Conservation (phyloP, 2,329 filamentous ascomycete genomes). For the Raffaelea arxii region DNA sequence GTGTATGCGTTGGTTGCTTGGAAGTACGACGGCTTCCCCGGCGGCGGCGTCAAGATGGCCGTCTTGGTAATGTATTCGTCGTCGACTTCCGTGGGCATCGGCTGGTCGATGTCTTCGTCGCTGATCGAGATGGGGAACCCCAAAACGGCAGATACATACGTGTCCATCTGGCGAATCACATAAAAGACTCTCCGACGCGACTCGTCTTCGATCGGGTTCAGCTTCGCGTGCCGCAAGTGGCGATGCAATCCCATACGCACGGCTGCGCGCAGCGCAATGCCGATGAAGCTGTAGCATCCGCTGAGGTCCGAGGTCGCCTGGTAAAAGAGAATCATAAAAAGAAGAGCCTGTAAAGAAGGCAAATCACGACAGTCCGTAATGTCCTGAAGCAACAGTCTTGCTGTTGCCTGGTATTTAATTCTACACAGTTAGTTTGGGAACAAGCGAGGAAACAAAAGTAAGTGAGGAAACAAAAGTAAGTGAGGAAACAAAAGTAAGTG, state of each 20-base stretch:
- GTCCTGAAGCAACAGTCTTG: conserved; percentile 55
- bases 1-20: conserved; percentile 59
- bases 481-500: neutral
- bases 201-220: conserved; percentile 55
- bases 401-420: conserved; percentile 63
- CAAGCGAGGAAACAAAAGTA: neutral
- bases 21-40: conserved; percentile 48
- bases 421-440: conserved; percentile 28
- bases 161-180: conserved; percentile 60
- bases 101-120: conserved; percentile 58
- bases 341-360: conserved; percentile 61
- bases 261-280: conserved; percentile 67
- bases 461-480: conserved; percentile 1
- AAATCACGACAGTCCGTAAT: conserved; percentile 64
- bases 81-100: conserved; percentile 53
- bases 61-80: conserved; percentile 57
- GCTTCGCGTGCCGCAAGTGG: conserved; percentile 53
- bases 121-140: conserved; percentile 56
- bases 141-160: conserved; percentile 57
- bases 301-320: conserved; percentile 71
- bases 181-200: conserved; percentile 57
- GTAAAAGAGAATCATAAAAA: conserved; percentile 74
- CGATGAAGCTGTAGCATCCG: conserved; percentile 71
- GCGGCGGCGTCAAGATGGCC: conserved; percentile 43
- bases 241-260: conserved; percentile 71